phyloP scores from a whole-genome alignment of 2,329 filamentous ascomycete genomes.

The Sclerotiophoma versabilis region DNA sequence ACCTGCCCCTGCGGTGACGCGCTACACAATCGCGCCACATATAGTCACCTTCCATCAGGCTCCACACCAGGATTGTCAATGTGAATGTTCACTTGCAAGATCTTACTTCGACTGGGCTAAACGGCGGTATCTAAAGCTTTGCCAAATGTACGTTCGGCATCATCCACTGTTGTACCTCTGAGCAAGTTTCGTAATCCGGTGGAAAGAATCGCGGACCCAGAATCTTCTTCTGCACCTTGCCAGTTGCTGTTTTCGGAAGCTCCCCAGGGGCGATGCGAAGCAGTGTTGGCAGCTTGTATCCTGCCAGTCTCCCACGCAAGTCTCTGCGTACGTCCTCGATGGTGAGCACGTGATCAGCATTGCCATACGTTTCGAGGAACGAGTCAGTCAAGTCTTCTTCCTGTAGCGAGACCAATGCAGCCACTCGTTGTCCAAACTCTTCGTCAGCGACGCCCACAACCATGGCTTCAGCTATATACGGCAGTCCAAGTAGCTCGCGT shows the following conservation, averaged over 20 bases:
- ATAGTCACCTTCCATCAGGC: not conserved
- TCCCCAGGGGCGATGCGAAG: constrained; percentile 54
- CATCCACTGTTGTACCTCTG: constrained; percentile 43
- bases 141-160: constrained; percentile 23
- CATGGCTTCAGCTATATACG: constrained; percentile 60
- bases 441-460: constrained; percentile 62
- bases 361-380: constrained; percentile 24
- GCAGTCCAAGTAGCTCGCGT: constrained; percentile 58
- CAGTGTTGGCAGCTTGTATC: constrained; percentile 60
- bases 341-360: constrained; percentile 35
- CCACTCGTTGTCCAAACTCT: constrained; percentile 63
- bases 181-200: constrained; percentile 21
- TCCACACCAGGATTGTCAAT: not conserved
- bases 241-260: constrained; percentile 57
- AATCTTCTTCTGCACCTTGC: constrained; percentile 60
- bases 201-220: constrained; percentile 53
- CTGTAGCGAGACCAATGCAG: constrained; percentile 58
- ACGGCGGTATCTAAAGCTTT: too few species aligned
- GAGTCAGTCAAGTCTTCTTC: constrained; percentile 37
- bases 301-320: constrained; percentile 53
- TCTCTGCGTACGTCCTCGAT: constrained; percentile 55
- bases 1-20: not conserved
- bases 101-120: too few species aligned
- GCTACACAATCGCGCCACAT: not conserved
- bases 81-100: not conserved